A percentile compares a stretch with the other conserved stretches of the same genome.
These are phyloP conservation scores for Coffea eugenioides DNA, from an alignment of 257 asterid species.

Conservation along the genomic window DNA sequence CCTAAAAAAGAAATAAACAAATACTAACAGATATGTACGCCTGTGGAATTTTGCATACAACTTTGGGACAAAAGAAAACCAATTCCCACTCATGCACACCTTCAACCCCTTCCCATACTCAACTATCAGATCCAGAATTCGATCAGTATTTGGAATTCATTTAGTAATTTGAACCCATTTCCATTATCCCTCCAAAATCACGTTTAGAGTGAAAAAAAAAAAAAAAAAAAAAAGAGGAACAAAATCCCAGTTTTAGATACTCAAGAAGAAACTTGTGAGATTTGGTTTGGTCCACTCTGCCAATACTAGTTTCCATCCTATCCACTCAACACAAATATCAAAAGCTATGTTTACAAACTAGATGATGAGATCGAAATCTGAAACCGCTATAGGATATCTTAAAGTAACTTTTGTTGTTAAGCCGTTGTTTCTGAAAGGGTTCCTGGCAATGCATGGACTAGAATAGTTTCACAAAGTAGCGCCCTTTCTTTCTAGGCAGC, in stretches of 20 bases:
- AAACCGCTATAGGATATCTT: neutral
- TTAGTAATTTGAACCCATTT: neutral
- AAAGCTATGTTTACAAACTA: neutral
- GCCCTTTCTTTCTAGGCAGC: too few species aligned
- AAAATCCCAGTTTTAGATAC: neutral
- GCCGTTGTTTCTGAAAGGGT: conserved; percentile 6
- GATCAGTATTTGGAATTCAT: neutral
- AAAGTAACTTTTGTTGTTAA: neutral
- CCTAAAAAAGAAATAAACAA: neutral
- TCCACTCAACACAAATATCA: neutral
- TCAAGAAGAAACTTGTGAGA: neutral
- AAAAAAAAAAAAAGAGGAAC: neutral
- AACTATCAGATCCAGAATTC: too few species aligned
- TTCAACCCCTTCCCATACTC: too few species aligned
- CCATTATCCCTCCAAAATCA: neutral
- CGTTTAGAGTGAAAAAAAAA: neutral
- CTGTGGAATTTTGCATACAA: neutral
- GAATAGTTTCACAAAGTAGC: too few species aligned
- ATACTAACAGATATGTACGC: too few species aligned
- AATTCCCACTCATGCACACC: too few species aligned
- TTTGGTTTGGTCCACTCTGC: neutral
- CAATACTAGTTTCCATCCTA: neutral
- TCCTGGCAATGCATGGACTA: too few species aligned
- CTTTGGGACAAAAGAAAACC: neutral
- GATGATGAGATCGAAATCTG: neutral